Evolutionary conservation across 225 moss, liverwort and hornwort genomes (phyloP).

Genomic region (Polytrichum commune): DNA sequence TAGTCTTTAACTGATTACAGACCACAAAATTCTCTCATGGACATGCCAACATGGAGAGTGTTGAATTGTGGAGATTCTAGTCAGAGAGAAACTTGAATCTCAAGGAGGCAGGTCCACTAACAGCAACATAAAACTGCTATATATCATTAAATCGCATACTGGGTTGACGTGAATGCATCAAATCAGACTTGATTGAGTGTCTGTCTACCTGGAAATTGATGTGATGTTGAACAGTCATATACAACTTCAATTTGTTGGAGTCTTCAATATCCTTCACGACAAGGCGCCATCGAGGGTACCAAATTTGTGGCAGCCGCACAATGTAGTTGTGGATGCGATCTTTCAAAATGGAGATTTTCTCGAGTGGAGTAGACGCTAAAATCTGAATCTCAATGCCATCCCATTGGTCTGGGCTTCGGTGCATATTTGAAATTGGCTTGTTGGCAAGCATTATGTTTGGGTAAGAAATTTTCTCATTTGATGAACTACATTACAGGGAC

Average conservation of each 20-base stretch:
- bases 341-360: constrained; percentile 60
- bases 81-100: neutral
- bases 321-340: constrained; percentile 66
- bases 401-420: constrained; percentile 88
- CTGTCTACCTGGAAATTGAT: constrained; percentile 66
- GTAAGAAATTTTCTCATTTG: constrained; percentile 68
- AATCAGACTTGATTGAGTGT: neutral
- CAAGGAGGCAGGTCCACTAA: no score
- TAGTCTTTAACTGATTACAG: no score
- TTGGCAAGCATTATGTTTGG: constrained; percentile 73
- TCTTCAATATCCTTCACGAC: constrained; percentile 78
- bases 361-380: constrained; percentile 58
- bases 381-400: constrained; percentile 79
- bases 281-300: constrained; percentile 79
- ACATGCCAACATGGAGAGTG: neutral
- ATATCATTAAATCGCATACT: no score
- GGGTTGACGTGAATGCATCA: no score
- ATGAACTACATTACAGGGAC: constrained; percentile 44
- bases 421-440: constrained; percentile 76
- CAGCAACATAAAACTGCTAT: no score
- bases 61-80: neutral
- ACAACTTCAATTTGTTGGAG: constrained; percentile 63
- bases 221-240: constrained; percentile 75
- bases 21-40: neutral
- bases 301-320: constrained; percentile 71